Evolutionary conservation across 192 early-diverging fungal species (phyloP).

Genomic region (Chytriomyces sp.): DNA sequence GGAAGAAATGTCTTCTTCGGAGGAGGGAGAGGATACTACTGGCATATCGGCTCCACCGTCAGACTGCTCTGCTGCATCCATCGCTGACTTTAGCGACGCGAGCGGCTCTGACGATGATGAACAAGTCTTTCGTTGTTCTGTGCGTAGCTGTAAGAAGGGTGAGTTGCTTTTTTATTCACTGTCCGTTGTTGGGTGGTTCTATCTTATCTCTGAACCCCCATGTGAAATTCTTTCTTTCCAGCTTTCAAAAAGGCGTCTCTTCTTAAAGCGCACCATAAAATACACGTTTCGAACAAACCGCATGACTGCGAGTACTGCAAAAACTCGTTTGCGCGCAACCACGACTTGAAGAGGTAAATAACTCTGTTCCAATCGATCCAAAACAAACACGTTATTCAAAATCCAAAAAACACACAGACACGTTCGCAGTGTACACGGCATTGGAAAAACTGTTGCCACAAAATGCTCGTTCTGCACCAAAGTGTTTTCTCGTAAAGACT

Average conservation of each 20-base stretch:
- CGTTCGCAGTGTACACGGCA: background rate
- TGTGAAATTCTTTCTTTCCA: constrained; percentile 1
- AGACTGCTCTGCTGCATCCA: background rate
- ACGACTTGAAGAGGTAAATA: constrained; percentile 23
- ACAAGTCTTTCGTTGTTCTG: background rate
- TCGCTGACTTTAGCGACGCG: background rate
- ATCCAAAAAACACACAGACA: too few relatives aligned
- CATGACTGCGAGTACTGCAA: constrained; percentile 14
- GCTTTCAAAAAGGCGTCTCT: constrained; percentile 19
- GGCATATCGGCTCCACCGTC: background rate
- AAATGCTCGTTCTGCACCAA: background rate
- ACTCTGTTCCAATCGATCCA: too few relatives aligned
- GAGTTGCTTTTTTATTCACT: background rate
- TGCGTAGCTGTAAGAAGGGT: background rate
- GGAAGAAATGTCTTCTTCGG: background rate
- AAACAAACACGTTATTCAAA: too few relatives aligned
- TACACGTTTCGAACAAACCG: background rate
- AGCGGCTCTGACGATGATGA: background rate
- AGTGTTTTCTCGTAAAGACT: background rate
- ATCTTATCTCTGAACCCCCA: background rate
- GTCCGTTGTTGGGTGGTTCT: background rate
- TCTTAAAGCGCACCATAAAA: constrained; percentile 17
- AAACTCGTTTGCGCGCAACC: constrained; percentile 21
- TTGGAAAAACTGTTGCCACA: background rate
- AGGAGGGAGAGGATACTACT: background rate